These are phyloP conservation scores for Tulasnella calospora DNA, from an alignment of 768 basidiomycete species.

Conservation along the genomic window DNA sequence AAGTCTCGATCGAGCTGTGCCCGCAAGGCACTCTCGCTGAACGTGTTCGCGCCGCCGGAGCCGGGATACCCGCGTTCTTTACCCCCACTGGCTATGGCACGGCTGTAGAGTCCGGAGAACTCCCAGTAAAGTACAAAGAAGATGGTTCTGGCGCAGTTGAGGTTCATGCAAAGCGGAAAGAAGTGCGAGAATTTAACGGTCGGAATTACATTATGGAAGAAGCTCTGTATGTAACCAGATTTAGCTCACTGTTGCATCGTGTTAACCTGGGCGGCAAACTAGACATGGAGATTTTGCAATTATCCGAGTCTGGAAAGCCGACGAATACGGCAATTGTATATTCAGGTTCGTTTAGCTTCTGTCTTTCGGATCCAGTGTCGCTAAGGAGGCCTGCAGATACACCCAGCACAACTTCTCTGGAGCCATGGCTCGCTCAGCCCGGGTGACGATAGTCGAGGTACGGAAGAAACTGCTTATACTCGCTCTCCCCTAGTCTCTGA, in stretches of 20 bases:
- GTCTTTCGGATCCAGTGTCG: constrained; percentile 10
- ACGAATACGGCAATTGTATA: constrained; percentile 84
- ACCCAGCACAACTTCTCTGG: constrained; percentile 82
- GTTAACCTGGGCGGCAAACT: background rate
- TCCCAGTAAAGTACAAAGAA: constrained; percentile 65
- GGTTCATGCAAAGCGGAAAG: constrained; percentile 69
- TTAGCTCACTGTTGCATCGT: constrained; percentile 32
- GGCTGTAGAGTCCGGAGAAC: constrained; percentile 71
- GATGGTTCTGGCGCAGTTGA: constrained; percentile 62
- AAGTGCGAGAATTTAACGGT: constrained; percentile 71
- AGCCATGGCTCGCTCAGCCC: constrained; percentile 85
- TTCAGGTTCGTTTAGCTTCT: constrained; percentile 57
- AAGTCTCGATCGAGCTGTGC: constrained; percentile 80
- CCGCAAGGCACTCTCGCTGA: constrained; percentile 90
- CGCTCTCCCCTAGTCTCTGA: background rate
- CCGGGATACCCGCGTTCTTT: constrained; percentile 86
- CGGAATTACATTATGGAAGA: constrained; percentile 76
- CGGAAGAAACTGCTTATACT: constrained; percentile 11
- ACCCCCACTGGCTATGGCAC: constrained; percentile 87
- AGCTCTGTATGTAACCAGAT: constrained; percentile 44
- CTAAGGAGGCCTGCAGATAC: constrained; percentile 49
- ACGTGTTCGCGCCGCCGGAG: constrained; percentile 80
- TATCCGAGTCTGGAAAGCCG: constrained; percentile 86
- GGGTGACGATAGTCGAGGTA: constrained; percentile 85
- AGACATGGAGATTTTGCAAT: constrained; percentile 52